Evolutionary conservation across 257 asterid species (phyloP), one percentile per base, ranked within the genome.

Genomic region (Nicotiana noctiflora): DNA sequence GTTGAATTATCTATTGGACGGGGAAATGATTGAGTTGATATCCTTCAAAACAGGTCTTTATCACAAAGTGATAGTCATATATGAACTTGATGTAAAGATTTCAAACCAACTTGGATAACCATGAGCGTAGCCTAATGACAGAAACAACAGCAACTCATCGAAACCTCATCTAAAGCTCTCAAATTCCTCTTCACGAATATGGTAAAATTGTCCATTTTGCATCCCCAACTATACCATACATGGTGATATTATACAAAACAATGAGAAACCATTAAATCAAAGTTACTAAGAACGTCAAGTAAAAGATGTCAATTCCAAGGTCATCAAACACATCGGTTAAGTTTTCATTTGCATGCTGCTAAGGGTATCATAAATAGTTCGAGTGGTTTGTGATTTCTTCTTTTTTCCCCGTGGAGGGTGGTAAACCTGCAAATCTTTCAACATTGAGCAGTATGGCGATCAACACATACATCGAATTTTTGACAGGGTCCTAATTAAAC

Each of bases 11-110:
- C 61, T 21, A 74, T 23, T 74, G 25, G 44, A 25, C 40, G 13
- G 7, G 60, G 2, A 31, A 64, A 31, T 46, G 21, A 74, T 21
- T 49, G 40, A 49, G 40, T 49, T 74, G 23, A 46, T n/a, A 11
- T 46, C 44, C 78, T 49, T 74, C 44, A 74, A 74, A 49, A 72
- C 61, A 72, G 49, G 49, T 23, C 60, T 19, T 72, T 46, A 72
- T 72, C 61, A 23, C 14, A 44, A 8, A 2, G 14, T 23, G 37
- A 72, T 23, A 23, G 3, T 14, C 21, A 8, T 40, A 15, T 74
- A 25, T 74, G 15, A 8, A 23, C 9, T 7, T 74, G 44, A 14
- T 13, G 61, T 25, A 74, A 13, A 9, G 40, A 49, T 74, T 23
- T 74, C 44, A 74, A 49, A 49, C 61, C 15, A 23, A 74, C 1